Percentiles rank a stretch among this genome's conserved stretches.
Conservation (phyloP, 345 rosid species). For the Combretum micranthum region DNA sequence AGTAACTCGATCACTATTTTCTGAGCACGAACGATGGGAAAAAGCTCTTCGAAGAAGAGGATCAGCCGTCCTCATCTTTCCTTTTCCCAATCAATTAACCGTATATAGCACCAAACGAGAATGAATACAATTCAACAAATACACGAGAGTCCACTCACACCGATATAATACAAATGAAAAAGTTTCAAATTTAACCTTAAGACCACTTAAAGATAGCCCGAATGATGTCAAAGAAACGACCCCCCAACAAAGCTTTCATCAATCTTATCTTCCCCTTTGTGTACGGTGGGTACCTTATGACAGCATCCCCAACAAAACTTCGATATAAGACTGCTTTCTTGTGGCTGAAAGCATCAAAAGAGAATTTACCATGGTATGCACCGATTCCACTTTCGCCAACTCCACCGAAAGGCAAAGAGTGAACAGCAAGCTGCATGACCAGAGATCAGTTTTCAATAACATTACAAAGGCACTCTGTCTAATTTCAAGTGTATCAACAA, state of each 20-base stretch:
- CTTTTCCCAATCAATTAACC: too few species aligned
- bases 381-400: slow-evolving; percentile 95
- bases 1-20: too few species aligned
- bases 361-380: slow-evolving; percentile 89
- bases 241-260: slow-evolving; percentile 54
- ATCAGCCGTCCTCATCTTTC: too few species aligned
- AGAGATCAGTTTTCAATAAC: background rate
- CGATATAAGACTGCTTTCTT: slow-evolving; percentile 83
- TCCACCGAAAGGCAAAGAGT: slow-evolving; percentile 80
- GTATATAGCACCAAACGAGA: too few species aligned
- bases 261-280: slow-evolving; percentile 46
- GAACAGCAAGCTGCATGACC: slow-evolving; percentile 55
- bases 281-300: slow-evolving; percentile 81
- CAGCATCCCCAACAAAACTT: slow-evolving; percentile 51
- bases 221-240: slow-evolving; percentile 36
- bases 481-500: too few species aligned
- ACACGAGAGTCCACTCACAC: background rate
- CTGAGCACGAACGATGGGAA: too few species aligned
- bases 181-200: slow-evolving; percentile 4
- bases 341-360: slow-evolving; percentile 92
- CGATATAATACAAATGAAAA: background rate
- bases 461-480: background rate
- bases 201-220: slow-evolving; percentile 45
- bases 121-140: too few species aligned
- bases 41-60: too few species aligned